Base-by-base conservation (phyloP, 495 filamentous ascomycete species). In the Penicillium lividum region DNA sequence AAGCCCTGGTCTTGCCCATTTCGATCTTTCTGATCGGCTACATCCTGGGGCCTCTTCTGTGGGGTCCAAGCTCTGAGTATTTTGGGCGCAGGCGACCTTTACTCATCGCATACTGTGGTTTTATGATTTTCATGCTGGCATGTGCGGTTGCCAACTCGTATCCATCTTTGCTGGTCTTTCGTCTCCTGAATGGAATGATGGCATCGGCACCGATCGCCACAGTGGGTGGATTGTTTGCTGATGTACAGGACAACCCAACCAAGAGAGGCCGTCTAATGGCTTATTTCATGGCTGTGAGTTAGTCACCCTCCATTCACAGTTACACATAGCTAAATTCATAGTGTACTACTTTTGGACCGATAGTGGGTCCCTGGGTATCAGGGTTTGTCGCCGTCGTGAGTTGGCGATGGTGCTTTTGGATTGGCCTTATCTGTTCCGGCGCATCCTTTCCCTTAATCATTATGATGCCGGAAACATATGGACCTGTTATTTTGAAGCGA, bases 21-120 rank as follows among this genome's bases (percentile, higher is more conserved):
- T 91, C 88, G 0, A 82, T 90, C 6, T 93, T 84, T 56, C 74
- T 92, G 0, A 77, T 91, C 31, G 89, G 87, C 27, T 89, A 89
- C 60, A 76, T 86, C 31, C 59, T 87, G 27, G 87, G 86, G 0
- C 86, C 87, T 0, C 54, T 89, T 13, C 49, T 87, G 4, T 89
- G 85, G 73, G 86, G 84, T 0, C 88, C 89, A 0, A 71, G 89
- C 15, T 88, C 84, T 48, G 88, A 91, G 64, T 78, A 84, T n/a
- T 86, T 85, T 59, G 88, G 89, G 8, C 79, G 89, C 33, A 80
- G 79, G 65, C 63, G 65, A 5, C 79, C 87, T 28, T 82, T 86
- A 63, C 73, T 85, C 0, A 70, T 70, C 7, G 78, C 84, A 8
- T 92, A 89, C 59, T 49, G 77, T n/a, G 51, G 82, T 18, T 91